A percentile compares a stretch with the other conserved stretches of the same genome.
phyloP scores from a whole-genome alignment of 345 rosid genomes.

The Alliaria petiolata region DNA sequence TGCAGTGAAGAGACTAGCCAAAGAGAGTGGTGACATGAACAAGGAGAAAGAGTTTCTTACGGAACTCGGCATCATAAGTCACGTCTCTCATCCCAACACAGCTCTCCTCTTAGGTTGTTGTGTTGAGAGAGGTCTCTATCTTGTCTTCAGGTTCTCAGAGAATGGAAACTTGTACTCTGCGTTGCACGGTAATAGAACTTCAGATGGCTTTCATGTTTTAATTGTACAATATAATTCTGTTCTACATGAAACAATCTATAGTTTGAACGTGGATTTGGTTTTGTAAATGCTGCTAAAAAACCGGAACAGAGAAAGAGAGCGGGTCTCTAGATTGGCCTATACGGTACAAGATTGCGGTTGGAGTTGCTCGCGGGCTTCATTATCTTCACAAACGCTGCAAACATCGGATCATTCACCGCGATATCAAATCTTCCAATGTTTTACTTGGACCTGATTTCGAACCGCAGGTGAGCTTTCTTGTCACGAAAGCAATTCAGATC shows the following conservation, averaged over 20 bases:
- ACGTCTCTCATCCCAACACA: slow-evolving; percentile 81
- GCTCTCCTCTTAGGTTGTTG: slow-evolving; percentile 82
- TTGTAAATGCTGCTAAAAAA: background rate
- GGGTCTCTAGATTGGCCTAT: slow-evolving; percentile 54
- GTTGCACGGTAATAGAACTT: slow-evolving; percentile 55
- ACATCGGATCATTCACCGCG: slow-evolving; percentile 88
- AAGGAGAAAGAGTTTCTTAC: slow-evolving; percentile 86
- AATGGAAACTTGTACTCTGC: slow-evolving; percentile 78
- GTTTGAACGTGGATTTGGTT: background rate
- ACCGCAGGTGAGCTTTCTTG: slow-evolving; percentile 64
- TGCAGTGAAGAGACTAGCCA: slow-evolving; percentile 83
- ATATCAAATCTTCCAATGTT: slow-evolving; percentile 88
- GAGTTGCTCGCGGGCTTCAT: slow-evolving; percentile 82
- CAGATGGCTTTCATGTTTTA: background rate
- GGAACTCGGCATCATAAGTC: slow-evolving; percentile 80
- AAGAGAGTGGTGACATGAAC: slow-evolving; percentile 63
- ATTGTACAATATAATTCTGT: background rate
- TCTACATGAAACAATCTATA: background rate
- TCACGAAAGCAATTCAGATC: background rate
- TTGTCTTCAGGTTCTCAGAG: slow-evolving; percentile 72
- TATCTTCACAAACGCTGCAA: slow-evolving; percentile 88
- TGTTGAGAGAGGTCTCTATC: slow-evolving; percentile 80
- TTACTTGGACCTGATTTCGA: slow-evolving; percentile 86
- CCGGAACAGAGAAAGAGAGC: slow-evolving; percentile 13
- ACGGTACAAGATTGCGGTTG: slow-evolving; percentile 71